Evolutionary conservation across 148 eudicot species (phyloP).

Genomic region (Rhododendron ferrugineum): DNA sequence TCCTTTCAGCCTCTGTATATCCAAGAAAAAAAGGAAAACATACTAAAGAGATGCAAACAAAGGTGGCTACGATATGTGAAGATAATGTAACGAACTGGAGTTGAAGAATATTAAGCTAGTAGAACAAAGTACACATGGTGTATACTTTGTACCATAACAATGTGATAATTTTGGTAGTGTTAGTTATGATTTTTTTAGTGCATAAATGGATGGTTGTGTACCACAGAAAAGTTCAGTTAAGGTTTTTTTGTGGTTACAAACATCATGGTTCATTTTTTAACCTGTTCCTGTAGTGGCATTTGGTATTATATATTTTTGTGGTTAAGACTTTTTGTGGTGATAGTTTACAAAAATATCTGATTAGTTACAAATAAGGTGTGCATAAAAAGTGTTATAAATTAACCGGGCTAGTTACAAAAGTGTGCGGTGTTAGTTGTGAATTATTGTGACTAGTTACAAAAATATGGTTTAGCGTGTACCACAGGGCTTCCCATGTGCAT

Average conservation of each 20-base stretch:
- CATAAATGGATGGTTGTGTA: not conserved
- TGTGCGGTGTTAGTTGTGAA: not conserved
- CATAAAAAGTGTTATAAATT: not conserved
- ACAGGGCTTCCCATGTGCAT: not conserved
- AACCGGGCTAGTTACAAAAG: not conserved
- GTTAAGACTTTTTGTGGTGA: not conserved
- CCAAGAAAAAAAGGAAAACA: not conserved
- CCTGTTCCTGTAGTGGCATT: not conserved
- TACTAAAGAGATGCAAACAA: not conserved
- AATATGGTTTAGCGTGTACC: not conserved
- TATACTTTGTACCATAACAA: not conserved
- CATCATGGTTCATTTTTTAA: not conserved
- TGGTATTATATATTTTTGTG: not conserved
- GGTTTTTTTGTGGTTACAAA: not conserved
- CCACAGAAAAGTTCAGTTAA: not conserved
- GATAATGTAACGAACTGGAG: not conserved
- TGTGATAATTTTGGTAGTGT: not conserved
- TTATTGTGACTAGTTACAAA: not conserved
- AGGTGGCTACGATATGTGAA: not conserved
- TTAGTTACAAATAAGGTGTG: not conserved
- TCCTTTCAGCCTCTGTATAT: conserved; percentile 71
- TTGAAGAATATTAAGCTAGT: not conserved
- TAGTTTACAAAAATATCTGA: not conserved
- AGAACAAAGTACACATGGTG: not conserved
- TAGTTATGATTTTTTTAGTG: not conserved